A percentile compares a stretch with the other conserved stretches of the same genome.
Evolutionary conservation across 257 asterid genomes (phyloP).

Genomic region (Solanum chiquidenum): DNA sequence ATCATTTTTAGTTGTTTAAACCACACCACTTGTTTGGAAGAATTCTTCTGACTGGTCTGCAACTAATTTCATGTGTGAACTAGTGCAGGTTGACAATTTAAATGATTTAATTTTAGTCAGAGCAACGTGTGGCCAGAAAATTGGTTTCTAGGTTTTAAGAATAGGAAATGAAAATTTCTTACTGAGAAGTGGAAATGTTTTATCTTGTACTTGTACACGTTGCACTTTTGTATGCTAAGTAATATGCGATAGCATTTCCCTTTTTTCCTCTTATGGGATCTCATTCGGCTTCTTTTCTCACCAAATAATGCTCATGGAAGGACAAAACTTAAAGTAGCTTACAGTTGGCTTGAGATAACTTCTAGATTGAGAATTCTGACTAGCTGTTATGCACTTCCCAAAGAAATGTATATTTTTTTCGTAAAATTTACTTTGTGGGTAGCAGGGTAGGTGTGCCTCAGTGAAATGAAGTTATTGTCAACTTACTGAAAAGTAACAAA

Average conservation of each 20-base stretch:
- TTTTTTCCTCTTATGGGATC: not conserved
- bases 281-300: not conserved
- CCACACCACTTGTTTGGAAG: not conserved
- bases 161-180: not conserved
- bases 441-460: not conserved
- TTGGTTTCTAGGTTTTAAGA: not conserved
- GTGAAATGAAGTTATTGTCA: not conserved
- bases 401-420: not conserved
- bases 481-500: not conserved
- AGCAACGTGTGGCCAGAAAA: not conserved
- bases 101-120: not conserved
- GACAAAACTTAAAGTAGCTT: not conserved
- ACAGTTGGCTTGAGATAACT: not conserved
- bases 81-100: not conserved
- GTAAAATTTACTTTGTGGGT: not conserved
- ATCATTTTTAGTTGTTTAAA: not conserved
- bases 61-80: not conserved
- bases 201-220: not conserved
- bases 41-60: not conserved
- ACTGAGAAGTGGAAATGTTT: not conserved
- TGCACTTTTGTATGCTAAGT: not conserved
- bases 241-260: not conserved
- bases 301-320: not conserved
- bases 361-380: not conserved
- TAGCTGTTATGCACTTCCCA: not conserved